Base-by-base conservation (phyloP, 495 filamentous ascomycete genomes). In the Paragyromitra xinjiangensis region DNA sequence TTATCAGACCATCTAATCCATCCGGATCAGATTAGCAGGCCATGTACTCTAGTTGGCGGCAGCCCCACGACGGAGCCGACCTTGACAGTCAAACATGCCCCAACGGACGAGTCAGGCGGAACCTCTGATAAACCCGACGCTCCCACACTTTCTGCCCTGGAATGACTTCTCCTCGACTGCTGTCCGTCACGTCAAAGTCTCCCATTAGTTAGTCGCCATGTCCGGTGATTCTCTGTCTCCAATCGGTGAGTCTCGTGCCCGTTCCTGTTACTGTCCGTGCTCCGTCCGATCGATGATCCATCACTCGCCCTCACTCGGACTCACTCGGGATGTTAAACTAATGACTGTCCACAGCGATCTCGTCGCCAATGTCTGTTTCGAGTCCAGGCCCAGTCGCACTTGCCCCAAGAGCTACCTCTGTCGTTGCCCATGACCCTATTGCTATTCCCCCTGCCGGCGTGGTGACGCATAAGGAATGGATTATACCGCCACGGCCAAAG, bases 401-500 rank as follows among this genome's bases (percentile, higher is more conserved):
- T 73, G 80, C 80, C 26, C 80, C 80, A 16, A 66, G 80, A 37
- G 64, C 71, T 40, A 37, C 58, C 26, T 62, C 75, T 29, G 71
- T 51, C 24, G 59, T 39, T 45, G 62, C 51, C 51, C 44, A 82
- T 42, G 64, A 71, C 50, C 34, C 73, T 37, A 39, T 63, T 22
- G 51, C 68, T 29, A 42, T 63, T 22, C 45, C 50, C 11, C 72
- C 68, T 14, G 64, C 63, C 5, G 78, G 77, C 37, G 84, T 84
- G 11, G 79, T 90, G 75, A 95, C 92, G 50, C 91, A 87, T 74
- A 94, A 90, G 83, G 92, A 94, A 89, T 97, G 93, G 93, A 88
- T 94, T 8, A 89, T 97, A 62, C 93, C 93, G 39, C 93, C 93
- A 64, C 89, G 93, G 61, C 93, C 93, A 34, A 95, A 95, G 78